These are phyloP conservation scores for Yamadazyma sp. DNA, from an alignment of 1,139 yeast species.

Conservation along the genomic window DNA sequence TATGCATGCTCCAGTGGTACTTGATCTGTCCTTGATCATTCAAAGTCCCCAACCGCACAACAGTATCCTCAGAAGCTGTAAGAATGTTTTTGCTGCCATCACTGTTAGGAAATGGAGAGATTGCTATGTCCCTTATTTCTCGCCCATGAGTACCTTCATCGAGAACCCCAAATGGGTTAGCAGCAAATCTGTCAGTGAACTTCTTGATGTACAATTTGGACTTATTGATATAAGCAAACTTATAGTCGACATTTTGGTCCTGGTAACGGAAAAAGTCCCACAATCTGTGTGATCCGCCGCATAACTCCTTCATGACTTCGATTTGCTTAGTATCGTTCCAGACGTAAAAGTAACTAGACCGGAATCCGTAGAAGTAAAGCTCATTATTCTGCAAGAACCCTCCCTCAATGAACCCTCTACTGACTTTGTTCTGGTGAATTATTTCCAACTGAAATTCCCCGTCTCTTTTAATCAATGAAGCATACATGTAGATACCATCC, in stretches of 20 bases:
- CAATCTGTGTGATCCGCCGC: conserved; percentile 90
- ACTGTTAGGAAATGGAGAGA: conserved; percentile 26
- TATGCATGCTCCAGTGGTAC: conserved; percentile 64
- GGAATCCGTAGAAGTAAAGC: conserved; percentile 74
- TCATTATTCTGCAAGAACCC: conserved; percentile 54
- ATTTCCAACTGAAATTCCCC: conserved; percentile 24
- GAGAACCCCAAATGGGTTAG: conserved; percentile 27
- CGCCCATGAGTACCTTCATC: conserved; percentile 82
- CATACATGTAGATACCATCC: conserved; percentile 58
- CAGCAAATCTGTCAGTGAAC: conserved; percentile 21
- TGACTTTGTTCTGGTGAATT: conserved; percentile 60
- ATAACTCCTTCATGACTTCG: conserved; percentile 68
- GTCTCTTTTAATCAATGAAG: conserved; percentile 20
- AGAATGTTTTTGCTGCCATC: conserved; percentile 44
- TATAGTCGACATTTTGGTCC: conserved; percentile 14
- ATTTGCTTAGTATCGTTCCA: conserved; percentile 81
- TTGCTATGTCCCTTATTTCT: conserved; percentile 70
- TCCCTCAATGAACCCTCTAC: conserved; percentile 83
- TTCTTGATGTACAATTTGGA: conserved; percentile 36
- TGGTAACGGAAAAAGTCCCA: conserved; percentile 55
- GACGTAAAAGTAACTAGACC: conserved; percentile 71
- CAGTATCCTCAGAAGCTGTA: conserved; percentile 89
- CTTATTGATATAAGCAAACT: conserved; percentile 59
- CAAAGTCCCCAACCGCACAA: conserved; percentile 59
- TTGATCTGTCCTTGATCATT: conserved; percentile 38